A percentile compares a stretch with the other conserved stretches of the same genome.
These are phyloP conservation scores for Chrysoporthe deuterocubensis DNA, from an alignment of 2,329 filamentous ascomycete genomes.

Conservation along the genomic window DNA sequence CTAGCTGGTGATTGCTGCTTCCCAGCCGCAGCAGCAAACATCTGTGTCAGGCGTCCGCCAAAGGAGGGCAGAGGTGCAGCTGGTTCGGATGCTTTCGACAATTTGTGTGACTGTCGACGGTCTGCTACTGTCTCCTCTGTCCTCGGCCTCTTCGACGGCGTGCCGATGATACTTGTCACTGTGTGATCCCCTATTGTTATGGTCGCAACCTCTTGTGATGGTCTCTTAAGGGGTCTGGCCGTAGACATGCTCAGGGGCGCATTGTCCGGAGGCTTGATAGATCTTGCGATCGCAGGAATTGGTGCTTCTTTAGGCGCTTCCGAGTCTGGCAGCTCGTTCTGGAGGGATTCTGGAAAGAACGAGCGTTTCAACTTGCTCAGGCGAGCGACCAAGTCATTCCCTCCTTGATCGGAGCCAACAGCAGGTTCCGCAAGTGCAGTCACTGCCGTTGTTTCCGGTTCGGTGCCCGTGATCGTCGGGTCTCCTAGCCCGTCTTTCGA, in stretches of 20 bases:
- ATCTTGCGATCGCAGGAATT: conserved; percentile 41
- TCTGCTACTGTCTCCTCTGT: conserved; percentile 43
- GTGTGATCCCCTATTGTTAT: conserved; percentile 75
- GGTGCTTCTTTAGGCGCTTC: conserved; percentile 33
- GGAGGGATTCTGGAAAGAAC: conserved; percentile 19
- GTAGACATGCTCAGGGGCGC: conserved; percentile 31
- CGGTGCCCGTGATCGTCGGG: conserved; percentile 7
- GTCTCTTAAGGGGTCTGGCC: conserved; percentile 54
- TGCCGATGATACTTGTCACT: conserved; percentile 67
- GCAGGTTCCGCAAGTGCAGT: background rate
- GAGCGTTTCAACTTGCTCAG: conserved; percentile 24
- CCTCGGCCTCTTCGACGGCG: conserved; percentile 52
- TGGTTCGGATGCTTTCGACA: conserved; percentile 34
- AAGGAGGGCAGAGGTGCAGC: conserved; percentile 45
- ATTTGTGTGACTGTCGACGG: conserved; percentile 39
- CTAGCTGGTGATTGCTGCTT: conserved; percentile 28
- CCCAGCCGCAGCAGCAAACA: conserved; percentile 46
- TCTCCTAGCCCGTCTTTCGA: background rate
- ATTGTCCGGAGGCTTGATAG: conserved; percentile 36
- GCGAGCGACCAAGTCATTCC: conserved; percentile 18
- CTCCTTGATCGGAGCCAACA: background rate
- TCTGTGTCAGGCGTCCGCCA: conserved; percentile 47
- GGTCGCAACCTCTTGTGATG: conserved; percentile 67
- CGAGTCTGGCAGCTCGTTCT: conserved; percentile 28
- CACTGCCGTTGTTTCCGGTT: conserved; percentile 2